phyloP scores from a whole-genome alignment of 2,329 filamentous ascomycete genomes.

The Aulographum hederae region DNA sequence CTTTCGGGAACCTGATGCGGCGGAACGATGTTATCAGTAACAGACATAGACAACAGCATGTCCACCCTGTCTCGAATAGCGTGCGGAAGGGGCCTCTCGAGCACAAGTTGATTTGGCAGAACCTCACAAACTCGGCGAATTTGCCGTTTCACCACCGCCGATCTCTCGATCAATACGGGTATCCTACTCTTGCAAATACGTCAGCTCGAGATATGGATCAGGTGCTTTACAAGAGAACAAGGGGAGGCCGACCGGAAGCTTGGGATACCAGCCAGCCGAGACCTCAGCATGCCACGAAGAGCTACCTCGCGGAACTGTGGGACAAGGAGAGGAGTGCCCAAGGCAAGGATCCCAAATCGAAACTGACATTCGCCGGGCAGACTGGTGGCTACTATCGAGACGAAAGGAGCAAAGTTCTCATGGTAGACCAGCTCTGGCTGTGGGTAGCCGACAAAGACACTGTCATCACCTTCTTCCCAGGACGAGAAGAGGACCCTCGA shows the following conservation, averaged over 20 bases:
- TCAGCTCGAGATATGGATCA: slow-evolving; percentile 45
- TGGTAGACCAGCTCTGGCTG: slow-evolving; percentile 50
- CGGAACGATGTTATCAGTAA: slow-evolving; percentile 36
- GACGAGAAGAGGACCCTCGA: slow-evolving; percentile 1
- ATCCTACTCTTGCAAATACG: slow-evolving; percentile 42
- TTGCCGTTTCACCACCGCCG: slow-evolving; percentile 42
- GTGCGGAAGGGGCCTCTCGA: too few relatives aligned
- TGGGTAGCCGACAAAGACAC: slow-evolving; percentile 23
- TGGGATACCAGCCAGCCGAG: too few relatives aligned
- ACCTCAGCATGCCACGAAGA: too few relatives aligned
- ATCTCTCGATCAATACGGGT: slow-evolving; percentile 45
- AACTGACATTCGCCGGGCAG: slow-evolving; percentile 3
- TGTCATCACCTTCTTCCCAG: slow-evolving; percentile 34
- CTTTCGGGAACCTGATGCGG: slow-evolving; percentile 37
- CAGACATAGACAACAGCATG: slow-evolving; percentile 33
- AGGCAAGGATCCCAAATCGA: not conserved
- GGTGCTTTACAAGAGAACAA: slow-evolving; percentile 43
- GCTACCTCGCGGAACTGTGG: too few relatives aligned
- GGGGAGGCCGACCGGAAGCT: slow-evolving; percentile 27
- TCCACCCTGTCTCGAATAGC: slow-evolving; percentile 37
- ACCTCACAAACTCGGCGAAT: slow-evolving; percentile 32
- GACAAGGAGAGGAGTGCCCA: slow-evolving; percentile 10
- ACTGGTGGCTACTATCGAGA: slow-evolving; percentile 3
- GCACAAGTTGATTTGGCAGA: slow-evolving; percentile 43
- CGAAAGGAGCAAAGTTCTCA: slow-evolving; percentile 39